Evolutionary conservation across 768 basidiomycete genomes (phyloP).

Genomic region (Leucogyrophana mollusca): DNA sequence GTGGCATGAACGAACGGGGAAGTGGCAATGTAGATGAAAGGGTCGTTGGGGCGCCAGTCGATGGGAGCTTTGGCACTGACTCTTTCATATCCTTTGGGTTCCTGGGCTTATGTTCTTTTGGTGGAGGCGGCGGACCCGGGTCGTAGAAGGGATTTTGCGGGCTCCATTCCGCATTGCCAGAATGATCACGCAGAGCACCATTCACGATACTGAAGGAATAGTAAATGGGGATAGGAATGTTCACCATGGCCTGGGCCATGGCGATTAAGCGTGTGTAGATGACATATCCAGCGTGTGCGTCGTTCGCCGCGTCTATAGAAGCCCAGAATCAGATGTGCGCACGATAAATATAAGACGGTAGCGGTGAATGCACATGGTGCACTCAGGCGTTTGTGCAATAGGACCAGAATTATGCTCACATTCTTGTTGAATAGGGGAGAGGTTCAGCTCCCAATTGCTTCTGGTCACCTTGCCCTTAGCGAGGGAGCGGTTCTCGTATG

Average conservation of each 20-base stretch:
- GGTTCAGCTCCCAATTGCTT: slow-evolving; percentile 66
- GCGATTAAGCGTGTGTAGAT: slow-evolving; percentile 46
- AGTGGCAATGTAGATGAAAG: not conserved
- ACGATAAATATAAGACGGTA: slow-evolving; percentile 2
- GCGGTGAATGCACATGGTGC: not conserved
- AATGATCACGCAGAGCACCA: slow-evolving; percentile 45
- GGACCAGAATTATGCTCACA: slow-evolving; percentile 44
- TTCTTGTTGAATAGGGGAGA: slow-evolving; percentile 49
- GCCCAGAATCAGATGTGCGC: slow-evolving; percentile 8
- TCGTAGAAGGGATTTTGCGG: slow-evolving; percentile 68
- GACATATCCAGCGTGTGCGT: slow-evolving; percentile 62
- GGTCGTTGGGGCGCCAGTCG: not conserved
- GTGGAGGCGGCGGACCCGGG: slow-evolving; percentile 65
- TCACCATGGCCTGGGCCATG: slow-evolving; percentile 40
- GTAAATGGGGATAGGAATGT: slow-evolving; percentile 35
- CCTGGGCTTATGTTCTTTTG: slow-evolving; percentile 18
- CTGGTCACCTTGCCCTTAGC: slow-evolving; percentile 58
- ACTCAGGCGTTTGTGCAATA: not conserved
- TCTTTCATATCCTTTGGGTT: not conserved
- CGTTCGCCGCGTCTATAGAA: slow-evolving; percentile 64
- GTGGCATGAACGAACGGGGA: too few species aligned
- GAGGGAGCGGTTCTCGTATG: slow-evolving; percentile 52
- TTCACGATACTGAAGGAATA: slow-evolving; percentile 57
- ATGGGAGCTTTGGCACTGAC: not conserved
- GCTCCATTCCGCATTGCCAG: slow-evolving; percentile 41